Percentiles rank a stretch among this genome's conserved stretches.
phyloP scores from a whole-genome alignment of 257 asterid species.

The Jacaranda mimosifolia region DNA sequence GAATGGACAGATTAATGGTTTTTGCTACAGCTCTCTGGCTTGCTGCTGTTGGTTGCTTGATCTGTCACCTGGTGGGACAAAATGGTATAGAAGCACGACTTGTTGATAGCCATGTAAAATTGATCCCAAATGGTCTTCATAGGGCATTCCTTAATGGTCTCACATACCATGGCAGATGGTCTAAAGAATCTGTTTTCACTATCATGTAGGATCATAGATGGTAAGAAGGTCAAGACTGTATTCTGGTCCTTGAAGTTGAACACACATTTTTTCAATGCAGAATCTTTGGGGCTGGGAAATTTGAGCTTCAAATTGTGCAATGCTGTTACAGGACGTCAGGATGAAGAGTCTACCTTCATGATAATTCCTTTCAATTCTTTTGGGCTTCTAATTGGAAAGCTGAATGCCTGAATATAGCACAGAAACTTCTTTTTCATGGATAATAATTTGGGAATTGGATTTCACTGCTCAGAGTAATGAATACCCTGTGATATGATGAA shows the following conservation, averaged over 20 bases:
- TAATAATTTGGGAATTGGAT: neutral
- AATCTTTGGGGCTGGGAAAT: neutral
- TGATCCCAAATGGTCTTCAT: neutral
- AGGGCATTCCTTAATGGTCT: neutral
- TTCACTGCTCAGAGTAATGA: neutral
- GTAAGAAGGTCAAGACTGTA: neutral
- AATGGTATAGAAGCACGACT: neutral
- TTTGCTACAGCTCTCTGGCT: constrained; percentile 12
- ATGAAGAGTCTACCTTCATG: neutral
- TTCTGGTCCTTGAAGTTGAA: neutral
- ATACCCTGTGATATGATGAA: neutral
- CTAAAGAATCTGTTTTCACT: neutral
- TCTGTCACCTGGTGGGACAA: neutral
- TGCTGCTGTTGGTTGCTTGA: neutral
- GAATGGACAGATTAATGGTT: constrained; percentile 8
- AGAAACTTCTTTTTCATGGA: neutral
- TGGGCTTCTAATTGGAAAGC: neutral
- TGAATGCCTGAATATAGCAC: neutral
- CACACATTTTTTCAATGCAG: neutral
- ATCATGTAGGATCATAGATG: neutral
- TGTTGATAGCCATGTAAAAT: neutral
- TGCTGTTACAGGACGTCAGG: neutral
- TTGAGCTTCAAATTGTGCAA: neutral
- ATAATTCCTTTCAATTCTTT: neutral
- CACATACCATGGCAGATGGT: constrained; percentile 8